These are phyloP conservation scores for Neurospora discreta DNA, from an alignment of 495 filamentous ascomycete species.

Conservation along the genomic window DNA sequence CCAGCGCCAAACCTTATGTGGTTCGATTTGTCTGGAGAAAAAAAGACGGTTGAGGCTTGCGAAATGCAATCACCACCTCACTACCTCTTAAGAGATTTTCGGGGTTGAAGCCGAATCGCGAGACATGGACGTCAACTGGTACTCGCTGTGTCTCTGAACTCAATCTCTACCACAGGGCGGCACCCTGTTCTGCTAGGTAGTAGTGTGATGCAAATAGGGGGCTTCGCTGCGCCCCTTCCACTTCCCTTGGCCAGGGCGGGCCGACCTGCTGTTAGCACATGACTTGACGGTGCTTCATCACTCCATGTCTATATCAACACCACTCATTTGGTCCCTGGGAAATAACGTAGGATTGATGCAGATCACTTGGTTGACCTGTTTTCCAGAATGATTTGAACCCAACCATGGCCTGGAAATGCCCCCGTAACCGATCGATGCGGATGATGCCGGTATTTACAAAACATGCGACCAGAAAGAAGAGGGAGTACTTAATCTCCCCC, in stretches of 20 bases:
- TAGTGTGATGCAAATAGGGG: background rate
- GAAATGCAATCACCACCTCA: too few relatives aligned
- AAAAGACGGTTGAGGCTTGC: background rate
- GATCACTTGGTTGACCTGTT: background rate
- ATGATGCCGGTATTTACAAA: background rate
- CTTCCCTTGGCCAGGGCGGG: too few relatives aligned
- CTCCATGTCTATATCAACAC: background rate
- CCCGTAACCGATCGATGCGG: background rate
- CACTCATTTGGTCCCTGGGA: background rate
- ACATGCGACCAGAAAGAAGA: background rate
- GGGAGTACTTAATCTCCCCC: background rate
- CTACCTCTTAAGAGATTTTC: too few relatives aligned
- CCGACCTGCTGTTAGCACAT: background rate
- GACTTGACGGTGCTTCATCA: background rate
- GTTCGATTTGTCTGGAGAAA: background rate
- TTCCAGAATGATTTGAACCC: background rate
- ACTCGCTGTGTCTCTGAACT: background rate
- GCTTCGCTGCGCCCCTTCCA: background rate
- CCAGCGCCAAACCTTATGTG: background rate
- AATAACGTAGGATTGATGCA: background rate
- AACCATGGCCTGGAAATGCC: background rate
- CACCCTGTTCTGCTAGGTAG: background rate
- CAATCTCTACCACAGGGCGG: background rate
- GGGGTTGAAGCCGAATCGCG: too few relatives aligned
- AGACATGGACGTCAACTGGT: too few relatives aligned